Conservation (phyloP, 768 basidiomycete species). For the Russula vinacea region DNA sequence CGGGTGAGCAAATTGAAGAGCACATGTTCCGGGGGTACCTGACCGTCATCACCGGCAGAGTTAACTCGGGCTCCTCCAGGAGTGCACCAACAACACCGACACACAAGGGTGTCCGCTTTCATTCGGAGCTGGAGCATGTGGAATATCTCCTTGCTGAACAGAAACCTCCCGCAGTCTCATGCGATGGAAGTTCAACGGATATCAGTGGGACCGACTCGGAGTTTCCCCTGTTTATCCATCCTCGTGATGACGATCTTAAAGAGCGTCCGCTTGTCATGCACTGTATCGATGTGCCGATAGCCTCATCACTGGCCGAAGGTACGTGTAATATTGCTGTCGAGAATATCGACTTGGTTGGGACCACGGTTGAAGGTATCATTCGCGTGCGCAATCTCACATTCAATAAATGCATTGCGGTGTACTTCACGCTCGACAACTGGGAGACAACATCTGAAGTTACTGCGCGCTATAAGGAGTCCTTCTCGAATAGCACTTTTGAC, state of each 20-base stretch:
- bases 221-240: conserved; percentile 67
- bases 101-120: conserved; percentile 88
- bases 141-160: conserved; percentile 94
- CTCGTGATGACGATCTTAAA: conserved; percentile 37
- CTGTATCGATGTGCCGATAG: conserved; percentile 63
- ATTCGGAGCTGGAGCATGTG: conserved; percentile 86
- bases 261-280: conserved; percentile 51
- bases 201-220: conserved; percentile 80
- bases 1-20: conserved; percentile 80
- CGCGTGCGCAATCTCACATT: conserved; percentile 84
- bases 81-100: conserved; percentile 83
- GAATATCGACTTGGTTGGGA: conserved; percentile 49
- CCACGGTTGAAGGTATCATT: conserved; percentile 65
- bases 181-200: conserved; percentile 85
- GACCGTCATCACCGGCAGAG: conserved; percentile 46
- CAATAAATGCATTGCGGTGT: conserved; percentile 79
- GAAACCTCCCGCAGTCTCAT: conserved; percentile 88
- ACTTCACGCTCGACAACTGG: conserved; percentile 94
- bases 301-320: conserved; percentile 32
- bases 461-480: conserved; percentile 59
- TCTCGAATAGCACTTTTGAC: conserved; percentile 48
- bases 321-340: conserved; percentile 53
- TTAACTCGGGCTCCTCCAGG: conserved; percentile 42
- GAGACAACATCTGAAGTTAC: conserved; percentile 93
- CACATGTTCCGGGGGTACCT: conserved; percentile 48